Evolutionary conservation across 2,329 filamentous ascomycete species (phyloP).

Genomic region (Colletotrichum cuscutae): DNA sequence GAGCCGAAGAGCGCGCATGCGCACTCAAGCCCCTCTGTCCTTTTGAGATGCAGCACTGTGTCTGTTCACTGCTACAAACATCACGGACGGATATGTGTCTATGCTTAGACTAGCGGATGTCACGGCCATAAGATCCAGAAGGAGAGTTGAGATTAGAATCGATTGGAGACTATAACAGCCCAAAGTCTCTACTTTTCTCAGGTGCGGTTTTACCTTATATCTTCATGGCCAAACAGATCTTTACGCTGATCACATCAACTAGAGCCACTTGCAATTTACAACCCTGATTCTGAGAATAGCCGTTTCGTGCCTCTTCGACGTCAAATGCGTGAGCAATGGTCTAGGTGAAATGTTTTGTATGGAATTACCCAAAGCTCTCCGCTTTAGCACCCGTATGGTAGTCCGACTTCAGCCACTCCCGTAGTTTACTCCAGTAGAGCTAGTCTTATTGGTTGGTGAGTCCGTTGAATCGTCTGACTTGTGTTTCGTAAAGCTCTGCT

Average conservation of each 20-base stretch:
- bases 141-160: not conserved
- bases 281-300: too few relatives aligned
- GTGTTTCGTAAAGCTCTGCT: conserved; percentile 1
- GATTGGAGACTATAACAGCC: not conserved
- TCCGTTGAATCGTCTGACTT: not conserved
- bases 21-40: not conserved
- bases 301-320: not conserved
- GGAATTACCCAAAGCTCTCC: not conserved
- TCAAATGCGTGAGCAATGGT: not conserved
- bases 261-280: too few relatives aligned
- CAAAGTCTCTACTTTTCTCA: not conserved
- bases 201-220: not conserved
- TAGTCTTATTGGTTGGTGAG: not conserved
- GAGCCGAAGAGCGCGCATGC: not conserved
- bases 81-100: not conserved
- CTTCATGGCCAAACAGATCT: accelerated
- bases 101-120: not conserved
- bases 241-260: not conserved
- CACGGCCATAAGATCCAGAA: not conserved
- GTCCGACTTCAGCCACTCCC: not conserved
- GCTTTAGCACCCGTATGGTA: too few relatives aligned
- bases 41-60: not conserved
- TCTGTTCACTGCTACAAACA: not conserved
- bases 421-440: not conserved
- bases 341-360: not conserved